Conservation (phyloP, 805 yeast species). For the Hermanozyma aechmeae region DNA sequence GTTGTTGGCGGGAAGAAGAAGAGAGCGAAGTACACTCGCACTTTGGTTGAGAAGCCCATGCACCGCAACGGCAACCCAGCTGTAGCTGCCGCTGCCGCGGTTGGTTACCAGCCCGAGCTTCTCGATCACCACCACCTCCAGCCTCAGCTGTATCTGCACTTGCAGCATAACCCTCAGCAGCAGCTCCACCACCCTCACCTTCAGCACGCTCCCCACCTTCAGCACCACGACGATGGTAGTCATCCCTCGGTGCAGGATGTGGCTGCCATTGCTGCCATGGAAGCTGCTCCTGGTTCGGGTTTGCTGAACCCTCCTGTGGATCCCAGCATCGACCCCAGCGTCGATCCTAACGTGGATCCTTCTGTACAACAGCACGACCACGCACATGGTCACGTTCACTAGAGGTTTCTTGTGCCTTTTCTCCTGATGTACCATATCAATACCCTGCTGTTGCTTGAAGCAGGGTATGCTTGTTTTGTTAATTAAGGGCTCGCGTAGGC, state of each 20-base stretch:
- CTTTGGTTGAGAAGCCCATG: constrained; percentile 37
- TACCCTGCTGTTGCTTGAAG: not conserved
- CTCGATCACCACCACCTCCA: constrained; percentile 15
- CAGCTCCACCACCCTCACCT: constrained; percentile 16
- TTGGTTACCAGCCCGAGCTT: constrained; percentile 14
- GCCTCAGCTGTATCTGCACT: constrained; percentile 12
- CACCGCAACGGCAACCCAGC: constrained; percentile 16
- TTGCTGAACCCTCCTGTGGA: constrained; percentile 26
- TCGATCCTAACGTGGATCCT: constrained; percentile 37
- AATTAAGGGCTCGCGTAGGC: too few species aligned
- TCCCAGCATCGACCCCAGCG: constrained; percentile 21
- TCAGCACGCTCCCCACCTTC: constrained; percentile 16
- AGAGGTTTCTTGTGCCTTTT: not conserved
- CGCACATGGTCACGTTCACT: constrained; percentile 17
- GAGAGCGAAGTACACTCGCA: constrained; percentile 28
- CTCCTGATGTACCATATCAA: not conserved
- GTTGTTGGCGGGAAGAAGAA: constrained; percentile 23
- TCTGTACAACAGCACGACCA: constrained; percentile 34
- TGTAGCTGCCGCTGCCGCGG: constrained; percentile 19
- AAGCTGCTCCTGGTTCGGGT: constrained; percentile 19
- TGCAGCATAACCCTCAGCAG: constrained; percentile 13
- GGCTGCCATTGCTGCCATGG: constrained; percentile 35
- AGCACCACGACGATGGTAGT: constrained; percentile 14
- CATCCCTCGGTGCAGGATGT: constrained; percentile 30
- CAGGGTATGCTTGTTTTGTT: not conserved